phyloP scores from a whole-genome alignment of 1,139 yeast species.

The Pichia sp. region DNA sequence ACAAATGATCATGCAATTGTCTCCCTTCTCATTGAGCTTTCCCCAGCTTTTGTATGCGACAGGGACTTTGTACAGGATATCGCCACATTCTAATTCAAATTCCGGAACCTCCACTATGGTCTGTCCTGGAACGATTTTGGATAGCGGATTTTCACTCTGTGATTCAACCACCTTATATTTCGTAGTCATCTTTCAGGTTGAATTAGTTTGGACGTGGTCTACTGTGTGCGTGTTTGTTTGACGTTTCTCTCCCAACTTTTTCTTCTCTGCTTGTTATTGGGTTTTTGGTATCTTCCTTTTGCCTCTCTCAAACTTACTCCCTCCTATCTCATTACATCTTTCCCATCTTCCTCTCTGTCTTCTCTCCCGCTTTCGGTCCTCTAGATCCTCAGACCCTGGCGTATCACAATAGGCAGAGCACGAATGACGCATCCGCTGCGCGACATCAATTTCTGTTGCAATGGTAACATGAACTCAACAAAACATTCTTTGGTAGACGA shows the following conservation, averaged over 20 bases:
- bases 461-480: not conserved
- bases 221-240: no score
- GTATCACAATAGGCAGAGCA: not conserved
- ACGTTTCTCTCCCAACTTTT: not conserved
- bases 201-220: no score
- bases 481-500: not conserved
- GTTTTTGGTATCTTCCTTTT: no score
- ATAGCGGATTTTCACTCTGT: constrained; percentile 66
- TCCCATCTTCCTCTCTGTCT: not conserved
- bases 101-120: constrained; percentile 76
- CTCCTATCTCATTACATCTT: not conserved
- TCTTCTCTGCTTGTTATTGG: no score
- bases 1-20: constrained; percentile 80
- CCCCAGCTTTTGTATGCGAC: constrained; percentile 98
- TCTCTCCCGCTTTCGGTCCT: not conserved
- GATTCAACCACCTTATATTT: constrained; percentile 26
- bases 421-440: not conserved
- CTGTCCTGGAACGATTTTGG: constrained; percentile 73
- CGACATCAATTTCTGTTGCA: constrained; percentile 1
- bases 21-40: constrained; percentile 54
- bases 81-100: constrained; percentile 78
- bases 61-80: constrained; percentile 66
- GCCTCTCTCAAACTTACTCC: no score
- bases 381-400: not conserved
- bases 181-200: constrained; percentile 8